These are phyloP conservation scores for bread wheat (Triticum aestivum) DNA, from an alignment of 176 grass and related monocot genomes.

Conservation along the genomic window DNA sequence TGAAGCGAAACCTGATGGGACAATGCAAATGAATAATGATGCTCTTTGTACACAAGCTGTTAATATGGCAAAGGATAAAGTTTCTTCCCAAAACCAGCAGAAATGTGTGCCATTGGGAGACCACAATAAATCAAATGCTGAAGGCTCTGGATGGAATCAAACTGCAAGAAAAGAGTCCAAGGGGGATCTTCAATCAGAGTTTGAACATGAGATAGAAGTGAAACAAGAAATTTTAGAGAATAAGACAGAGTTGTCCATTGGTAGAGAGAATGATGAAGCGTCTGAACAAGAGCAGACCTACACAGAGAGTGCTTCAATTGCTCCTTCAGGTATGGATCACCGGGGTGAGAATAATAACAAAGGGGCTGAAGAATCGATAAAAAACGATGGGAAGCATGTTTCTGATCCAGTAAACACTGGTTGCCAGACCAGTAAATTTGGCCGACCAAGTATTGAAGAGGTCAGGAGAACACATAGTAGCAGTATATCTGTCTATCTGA, in stretches of 20 bases:
- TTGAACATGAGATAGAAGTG: neutral
- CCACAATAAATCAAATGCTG: constrained; percentile 15
- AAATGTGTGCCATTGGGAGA: constrained; percentile 6
- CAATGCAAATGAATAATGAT: neutral
- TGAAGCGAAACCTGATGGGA: constrained; percentile 18
- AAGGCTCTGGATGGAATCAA: constrained; percentile 32
- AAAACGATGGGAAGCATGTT: constrained; percentile 16
- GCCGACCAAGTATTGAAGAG: constrained; percentile 43
- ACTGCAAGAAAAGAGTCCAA: constrained; percentile 16
- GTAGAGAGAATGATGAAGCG: constrained; percentile 31
- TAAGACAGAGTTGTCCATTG: constrained; percentile 11
- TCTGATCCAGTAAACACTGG: constrained; percentile 16
- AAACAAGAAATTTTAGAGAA: constrained; percentile 37
- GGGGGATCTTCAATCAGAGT: constrained; percentile 27
- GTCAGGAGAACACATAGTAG: constrained; percentile 32
- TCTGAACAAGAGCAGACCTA: constrained; percentile 24
- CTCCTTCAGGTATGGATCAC: constrained; percentile 24
- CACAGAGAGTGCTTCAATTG: neutral
- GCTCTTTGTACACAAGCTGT: constrained; percentile 18
- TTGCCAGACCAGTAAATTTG: constrained; percentile 32
- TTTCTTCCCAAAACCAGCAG: neutral
- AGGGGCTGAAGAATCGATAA: constrained; percentile 31
- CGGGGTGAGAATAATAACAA: constrained; percentile 17
- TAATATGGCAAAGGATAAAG: neutral
- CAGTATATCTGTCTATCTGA: constrained; percentile 29